Evolutionary conservation across 768 basidiomycete genomes (phyloP), one percentile per base, ranked within the genome.

Genomic region (Lactarius tabidus): DNA sequence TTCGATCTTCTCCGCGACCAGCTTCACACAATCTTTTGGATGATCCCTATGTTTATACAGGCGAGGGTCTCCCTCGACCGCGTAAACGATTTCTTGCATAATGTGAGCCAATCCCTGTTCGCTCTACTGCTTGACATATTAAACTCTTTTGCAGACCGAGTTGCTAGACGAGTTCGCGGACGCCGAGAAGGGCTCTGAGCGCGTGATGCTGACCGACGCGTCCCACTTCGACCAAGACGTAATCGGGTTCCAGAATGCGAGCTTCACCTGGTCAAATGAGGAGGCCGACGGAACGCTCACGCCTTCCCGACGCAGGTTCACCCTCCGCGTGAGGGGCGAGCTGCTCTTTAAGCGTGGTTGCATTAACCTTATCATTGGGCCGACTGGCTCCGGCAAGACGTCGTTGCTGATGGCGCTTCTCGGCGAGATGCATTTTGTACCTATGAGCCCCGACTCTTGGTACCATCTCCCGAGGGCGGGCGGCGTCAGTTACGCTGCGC

Each of bases 401-500:
- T 85, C 84, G 0, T 71, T 87, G 38, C 76, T 87, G 26, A 86
- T 88, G 85, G 86, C 87, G 1, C 73, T 87, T 45, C 78, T 86
- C 73, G 77, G 86, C 38, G 88, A 90, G 74, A 84, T 90, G 85
- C 85, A 89, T 72, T 86, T 84, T 70, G 74, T 81, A 12, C 82
- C 81, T 2, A 76, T 77, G 9, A 72, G 75, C 10, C 77, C 82
- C 1, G 80, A 82, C 51, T 85, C 89, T 0, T 88, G 84, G 81
- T 89, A 81, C 74, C 85, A 83, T 67, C 81, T 93, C 7, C 91
- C 91, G 29, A 78, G 90, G 3, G 77, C 76, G 4, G 80, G 80
- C 1, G 90, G 91, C 6, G 81, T 95, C 43, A 86, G 90, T 2
- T 93, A 90, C 72, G 88, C 88, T 7, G 87, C 88, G 3, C 92